phyloP scores from a whole-genome alignment of 257 asterid species.

The Eustoma russellianum region DNA sequence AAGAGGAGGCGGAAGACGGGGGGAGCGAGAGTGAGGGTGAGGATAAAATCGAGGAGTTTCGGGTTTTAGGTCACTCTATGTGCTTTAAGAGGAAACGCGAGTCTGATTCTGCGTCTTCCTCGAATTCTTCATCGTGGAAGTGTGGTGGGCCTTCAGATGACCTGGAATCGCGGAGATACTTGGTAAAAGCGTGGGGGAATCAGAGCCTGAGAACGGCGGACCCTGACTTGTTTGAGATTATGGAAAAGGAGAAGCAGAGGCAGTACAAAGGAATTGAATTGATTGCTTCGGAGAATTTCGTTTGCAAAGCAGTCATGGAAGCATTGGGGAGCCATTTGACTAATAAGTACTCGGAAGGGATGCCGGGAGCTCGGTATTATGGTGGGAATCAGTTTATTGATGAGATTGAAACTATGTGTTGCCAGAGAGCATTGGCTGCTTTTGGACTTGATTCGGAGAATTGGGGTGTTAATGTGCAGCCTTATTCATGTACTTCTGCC shows the following conservation, averaged over 20 bases:
- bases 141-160: constrained; percentile 30
- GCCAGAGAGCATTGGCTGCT: constrained; percentile 70
- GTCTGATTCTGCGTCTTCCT: constrained; percentile 12
- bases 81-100: constrained; percentile 30
- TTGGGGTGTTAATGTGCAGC: constrained; percentile 95
- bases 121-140: constrained; percentile 21
- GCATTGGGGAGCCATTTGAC: constrained; percentile 87
- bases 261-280: constrained; percentile 76
- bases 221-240: constrained; percentile 50
- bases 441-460: constrained; percentile 57
- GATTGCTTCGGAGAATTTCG: constrained; percentile 84
- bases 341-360: constrained; percentile 79
- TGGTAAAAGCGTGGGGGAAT: constrained; percentile 81
- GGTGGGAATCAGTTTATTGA: constrained; percentile 83
- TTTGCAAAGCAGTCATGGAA: constrained; percentile 75
- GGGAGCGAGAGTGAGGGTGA: constrained; percentile 18
- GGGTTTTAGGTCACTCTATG: constrained; percentile 32
- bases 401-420: constrained; percentile 69
- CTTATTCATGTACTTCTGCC: constrained; percentile 82
- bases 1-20: constrained; percentile 1
- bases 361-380: constrained; percentile 71
- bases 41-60: constrained; percentile 24
- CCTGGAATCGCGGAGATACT: constrained; percentile 41
- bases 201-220: constrained; percentile 58
- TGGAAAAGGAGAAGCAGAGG: constrained; percentile 83